Conservation (phyloP, 2,329 filamentous ascomycete genomes). For the Colletotrichum sidae region DNA sequence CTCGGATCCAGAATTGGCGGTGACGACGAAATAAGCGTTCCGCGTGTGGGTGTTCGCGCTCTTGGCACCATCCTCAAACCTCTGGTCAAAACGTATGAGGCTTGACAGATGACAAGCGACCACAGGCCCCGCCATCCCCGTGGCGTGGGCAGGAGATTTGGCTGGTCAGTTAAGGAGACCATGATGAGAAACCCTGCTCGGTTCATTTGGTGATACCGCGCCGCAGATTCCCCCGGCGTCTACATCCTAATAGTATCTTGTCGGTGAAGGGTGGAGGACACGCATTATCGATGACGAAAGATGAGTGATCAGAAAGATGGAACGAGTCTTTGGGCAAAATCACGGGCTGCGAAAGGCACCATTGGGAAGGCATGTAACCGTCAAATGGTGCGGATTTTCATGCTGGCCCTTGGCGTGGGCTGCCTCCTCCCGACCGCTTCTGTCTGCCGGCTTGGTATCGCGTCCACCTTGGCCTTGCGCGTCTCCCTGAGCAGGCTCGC, state of each 20-base stretch:
- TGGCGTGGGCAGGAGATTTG: constrained; percentile 27
- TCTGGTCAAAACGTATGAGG: constrained; percentile 1
- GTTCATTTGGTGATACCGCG: constrained; percentile 33
- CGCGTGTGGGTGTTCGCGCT: neutral
- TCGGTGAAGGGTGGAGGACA: constrained; percentile 17
- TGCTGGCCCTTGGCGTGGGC: constrained; percentile 32
- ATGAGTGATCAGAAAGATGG: constrained; percentile 16
- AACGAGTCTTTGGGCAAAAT: constrained; percentile 11
- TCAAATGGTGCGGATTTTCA: constrained; percentile 26
- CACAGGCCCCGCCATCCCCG: constrained; percentile 14
- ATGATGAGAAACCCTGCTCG: constrained; percentile 24
- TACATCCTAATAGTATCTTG: neutral
- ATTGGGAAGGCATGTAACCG: neutral
- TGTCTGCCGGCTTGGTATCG: constrained; percentile 37
- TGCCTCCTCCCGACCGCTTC: constrained; percentile 37
- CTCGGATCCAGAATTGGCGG: neutral
- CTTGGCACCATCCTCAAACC: constrained; percentile 8
- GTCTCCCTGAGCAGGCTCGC: constrained; percentile 13
- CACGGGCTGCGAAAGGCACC: constrained; percentile 30
- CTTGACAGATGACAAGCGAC: constrained; percentile 27
- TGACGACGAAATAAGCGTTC: neutral
- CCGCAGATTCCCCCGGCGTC: neutral
- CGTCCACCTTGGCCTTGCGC: constrained; percentile 7
- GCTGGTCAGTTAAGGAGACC: constrained; percentile 20
- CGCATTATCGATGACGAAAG: constrained; percentile 21